Evolutionary conservation across 441 rosid genomes (phyloP).

Genomic region (Populus hybrid): DNA sequence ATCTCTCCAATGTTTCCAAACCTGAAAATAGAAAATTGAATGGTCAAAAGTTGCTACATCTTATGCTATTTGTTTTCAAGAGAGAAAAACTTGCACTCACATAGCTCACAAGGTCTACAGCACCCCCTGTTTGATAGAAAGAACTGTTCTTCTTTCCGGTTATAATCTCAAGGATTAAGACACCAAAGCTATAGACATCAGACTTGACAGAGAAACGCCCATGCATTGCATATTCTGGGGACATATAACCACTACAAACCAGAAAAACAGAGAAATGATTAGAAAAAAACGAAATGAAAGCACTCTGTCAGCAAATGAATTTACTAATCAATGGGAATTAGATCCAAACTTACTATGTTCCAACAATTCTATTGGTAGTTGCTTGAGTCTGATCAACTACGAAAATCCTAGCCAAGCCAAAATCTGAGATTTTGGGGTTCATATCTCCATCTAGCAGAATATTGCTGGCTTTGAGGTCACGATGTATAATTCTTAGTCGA

Average conservation of each 20-base stretch:
- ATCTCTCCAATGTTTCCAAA: conserved; percentile 41
- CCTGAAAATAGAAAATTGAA: conserved; percentile 21
- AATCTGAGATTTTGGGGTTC: conserved; percentile 34
- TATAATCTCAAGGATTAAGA: conserved; percentile 25
- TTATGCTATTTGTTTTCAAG: not conserved
- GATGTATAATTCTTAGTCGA: conserved; percentile 27
- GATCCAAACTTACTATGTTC: conserved; percentile 41
- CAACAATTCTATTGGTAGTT: conserved; percentile 37
- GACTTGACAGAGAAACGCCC: conserved; percentile 24
- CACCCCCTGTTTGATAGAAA: conserved; percentile 15
- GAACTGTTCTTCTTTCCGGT: conserved; percentile 22
- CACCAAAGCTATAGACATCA: conserved; percentile 26
- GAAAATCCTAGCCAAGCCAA: conserved; percentile 41
- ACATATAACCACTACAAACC: conserved; percentile 29
- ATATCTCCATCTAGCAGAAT: conserved; percentile 21
- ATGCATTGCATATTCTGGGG: conserved; percentile 34
- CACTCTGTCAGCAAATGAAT: not conserved
- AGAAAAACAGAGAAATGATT: not conserved
- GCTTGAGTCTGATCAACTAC: conserved; percentile 33
- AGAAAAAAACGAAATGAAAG: not conserved
- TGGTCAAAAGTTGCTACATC: not conserved
- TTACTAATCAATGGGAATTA: not conserved
- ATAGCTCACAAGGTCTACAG: conserved; percentile 18
- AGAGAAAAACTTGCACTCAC: conserved; percentile 7
- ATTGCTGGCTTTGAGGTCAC: conserved; percentile 26